phyloP scores from a whole-genome alignment of 2,329 filamentous ascomycete genomes.

The Ustilaginoidea virens region DNA sequence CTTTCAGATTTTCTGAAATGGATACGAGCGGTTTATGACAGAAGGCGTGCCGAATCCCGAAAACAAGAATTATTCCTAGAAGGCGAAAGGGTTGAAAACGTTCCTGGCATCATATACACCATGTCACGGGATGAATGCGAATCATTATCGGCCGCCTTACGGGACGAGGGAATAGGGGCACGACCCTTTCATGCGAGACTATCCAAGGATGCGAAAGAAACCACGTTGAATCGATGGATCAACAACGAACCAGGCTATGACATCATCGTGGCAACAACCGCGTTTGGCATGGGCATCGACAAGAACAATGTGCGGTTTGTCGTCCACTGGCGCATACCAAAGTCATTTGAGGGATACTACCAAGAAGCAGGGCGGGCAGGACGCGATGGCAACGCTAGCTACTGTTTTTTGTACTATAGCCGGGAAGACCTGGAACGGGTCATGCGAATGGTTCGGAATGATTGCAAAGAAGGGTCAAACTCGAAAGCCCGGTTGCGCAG shows the following conservation, averaged over 20 bases:
- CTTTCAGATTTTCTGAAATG: constrained; percentile 62
- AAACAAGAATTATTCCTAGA: constrained; percentile 39
- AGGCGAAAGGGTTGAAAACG: constrained; percentile 42
- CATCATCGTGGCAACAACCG: constrained; percentile 87
- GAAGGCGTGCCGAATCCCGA: constrained; percentile 46
- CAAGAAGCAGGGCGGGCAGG: constrained; percentile 90
- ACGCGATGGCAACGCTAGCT: constrained; percentile 71
- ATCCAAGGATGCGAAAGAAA: constrained; percentile 50
- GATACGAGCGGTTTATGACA: constrained; percentile 57
- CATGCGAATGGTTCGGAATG: constrained; percentile 36
- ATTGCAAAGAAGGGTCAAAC: constrained; percentile 23
- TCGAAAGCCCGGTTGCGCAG: constrained; percentile 43
- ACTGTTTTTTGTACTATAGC: constrained; percentile 84
- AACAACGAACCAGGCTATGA: constrained; percentile 63
- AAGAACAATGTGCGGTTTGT: constrained; percentile 92
- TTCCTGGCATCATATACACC: constrained; percentile 70
- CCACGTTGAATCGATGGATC: constrained; percentile 58
- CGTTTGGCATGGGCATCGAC: constrained; percentile 96
- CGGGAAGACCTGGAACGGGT: constrained; percentile 72
- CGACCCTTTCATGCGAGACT: constrained; percentile 60
- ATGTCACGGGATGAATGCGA: constrained; percentile 63
- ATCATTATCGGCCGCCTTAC: constrained; percentile 47
- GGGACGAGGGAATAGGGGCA: constrained; percentile 55
- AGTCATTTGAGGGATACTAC: constrained; percentile 91
- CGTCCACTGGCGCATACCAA: constrained; percentile 84